A percentile compares a stretch with the other conserved stretches of the same genome.
phyloP scores from a whole-genome alignment of 768 basidiomycete genomes.

The Lactarius tabidus region DNA sequence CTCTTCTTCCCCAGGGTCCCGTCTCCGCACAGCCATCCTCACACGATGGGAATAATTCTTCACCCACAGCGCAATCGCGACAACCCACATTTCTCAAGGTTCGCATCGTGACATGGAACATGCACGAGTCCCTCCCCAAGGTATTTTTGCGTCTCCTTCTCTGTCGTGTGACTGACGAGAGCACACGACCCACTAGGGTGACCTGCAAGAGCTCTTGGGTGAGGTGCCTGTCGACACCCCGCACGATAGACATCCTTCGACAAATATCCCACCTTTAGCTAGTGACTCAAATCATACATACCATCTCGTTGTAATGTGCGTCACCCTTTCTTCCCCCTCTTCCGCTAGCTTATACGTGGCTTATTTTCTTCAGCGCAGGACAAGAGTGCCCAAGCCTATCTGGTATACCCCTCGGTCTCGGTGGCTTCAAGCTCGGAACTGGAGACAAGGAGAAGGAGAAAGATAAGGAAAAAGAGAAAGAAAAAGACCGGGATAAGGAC shows the following conservation, averaged over 20 bases:
- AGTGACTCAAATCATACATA: conserved; percentile 60
- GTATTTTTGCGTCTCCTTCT: conserved; percentile 31
- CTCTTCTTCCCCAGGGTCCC: conserved; percentile 41
- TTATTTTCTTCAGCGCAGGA: conserved; percentile 47
- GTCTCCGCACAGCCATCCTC: conserved; percentile 26
- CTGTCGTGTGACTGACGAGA: conserved; percentile 1
- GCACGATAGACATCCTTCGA: conserved; percentile 29
- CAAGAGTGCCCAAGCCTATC: conserved; percentile 82
- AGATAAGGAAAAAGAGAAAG: conserved; percentile 27
- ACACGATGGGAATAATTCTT: conserved; percentile 27
- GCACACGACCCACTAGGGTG: conserved; percentile 45
- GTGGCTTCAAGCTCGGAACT: conserved; percentile 64
- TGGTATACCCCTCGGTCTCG: conserved; percentile 76
- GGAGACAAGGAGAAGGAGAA: conserved; percentile 33
- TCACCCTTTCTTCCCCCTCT: conserved; percentile 11
- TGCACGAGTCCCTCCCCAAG: conserved; percentile 81
- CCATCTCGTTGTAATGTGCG: conserved; percentile 76
- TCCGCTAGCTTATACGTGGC: conserved; percentile 3
- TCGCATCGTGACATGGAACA: conserved; percentile 76
- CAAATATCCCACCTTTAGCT: conserved; percentile 44
- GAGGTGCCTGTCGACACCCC: conserved; percentile 44
- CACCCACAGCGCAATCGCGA: conserved; percentile 26
- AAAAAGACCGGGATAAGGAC: conserved; percentile 34
- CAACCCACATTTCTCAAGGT: conserved; percentile 55
- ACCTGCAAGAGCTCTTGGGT: conserved; percentile 68